Evolutionary conservation across 164 flowering plant species (phyloP).

Genomic region (Cinnamomum chago): DNA sequence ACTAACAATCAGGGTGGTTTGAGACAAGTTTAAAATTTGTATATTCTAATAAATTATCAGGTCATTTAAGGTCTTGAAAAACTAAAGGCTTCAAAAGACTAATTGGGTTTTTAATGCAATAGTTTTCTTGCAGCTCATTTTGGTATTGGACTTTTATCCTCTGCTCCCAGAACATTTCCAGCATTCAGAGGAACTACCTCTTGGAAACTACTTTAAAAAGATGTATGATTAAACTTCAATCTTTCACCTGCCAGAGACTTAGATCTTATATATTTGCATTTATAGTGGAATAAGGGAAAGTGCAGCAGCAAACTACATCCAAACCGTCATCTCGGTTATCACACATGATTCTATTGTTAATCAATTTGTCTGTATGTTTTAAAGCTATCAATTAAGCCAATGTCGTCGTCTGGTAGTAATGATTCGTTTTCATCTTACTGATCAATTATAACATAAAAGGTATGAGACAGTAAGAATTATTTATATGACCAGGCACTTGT

Average conservation of each 20-base stretch:
- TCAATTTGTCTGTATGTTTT: neutral
- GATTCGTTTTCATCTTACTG: neutral
- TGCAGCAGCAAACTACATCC: neutral
- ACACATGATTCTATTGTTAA: neutral
- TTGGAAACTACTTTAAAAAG: slow-evolving; percentile 51
- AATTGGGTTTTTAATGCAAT: no score
- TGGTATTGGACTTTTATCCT: slow-evolving; percentile 60
- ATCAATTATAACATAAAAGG: neutral
- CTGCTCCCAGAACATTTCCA: slow-evolving; percentile 54
- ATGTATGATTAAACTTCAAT: neutral
- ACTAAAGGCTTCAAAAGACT: no score
- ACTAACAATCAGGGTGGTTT: neutral
- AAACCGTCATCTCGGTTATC: neutral
- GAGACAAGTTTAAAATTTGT: neutral
- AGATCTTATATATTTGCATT: neutral
- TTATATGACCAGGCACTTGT: neutral
- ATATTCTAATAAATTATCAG: neutral
- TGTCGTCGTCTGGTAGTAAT: neutral
- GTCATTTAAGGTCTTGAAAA: neutral
- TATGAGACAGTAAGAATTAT: no score
- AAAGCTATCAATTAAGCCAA: neutral
- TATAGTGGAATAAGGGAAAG: neutral
- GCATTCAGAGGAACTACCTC: slow-evolving; percentile 54
- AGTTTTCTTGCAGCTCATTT: slow-evolving; percentile 36
- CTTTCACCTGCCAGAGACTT: neutral